Base-by-base conservation (phyloP, 495 filamentous ascomycete genomes). In the Hypoxylon fuscum region DNA sequence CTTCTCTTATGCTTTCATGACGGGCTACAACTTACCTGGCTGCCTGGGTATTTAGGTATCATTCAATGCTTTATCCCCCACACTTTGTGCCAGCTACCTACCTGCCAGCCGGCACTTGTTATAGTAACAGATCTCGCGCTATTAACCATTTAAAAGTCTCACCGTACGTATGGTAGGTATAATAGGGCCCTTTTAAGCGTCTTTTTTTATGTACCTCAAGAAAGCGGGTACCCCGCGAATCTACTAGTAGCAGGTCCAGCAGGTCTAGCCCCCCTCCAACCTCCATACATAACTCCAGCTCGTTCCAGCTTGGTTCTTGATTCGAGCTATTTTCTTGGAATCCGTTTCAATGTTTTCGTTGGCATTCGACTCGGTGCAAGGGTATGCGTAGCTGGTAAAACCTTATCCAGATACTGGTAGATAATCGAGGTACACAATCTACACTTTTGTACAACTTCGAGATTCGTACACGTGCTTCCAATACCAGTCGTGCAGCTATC, bases 391-490 rank as follows among this genome's bases (percentile, higher is more conserved):
- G 12, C n/a, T 34, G 31, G 15, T 38, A 4, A 15, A 38, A 38
- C 15, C 6, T 14, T 38, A 38, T 38, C 35, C 15, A 38, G 35
- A 38, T 38, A 5, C 3, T 11, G 2, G 10, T 34, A 34, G n/a
- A 11, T 11, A 11, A 7, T 14, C 35, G 12, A 38, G 35, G n/a
- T 38, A 38, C n/a, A 15, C n/a, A 15, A 15, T 12, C 11, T 15
- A 15, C 12, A 15, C 12, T 38, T 15, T 38, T 38, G 35, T 38
- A 7, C 12, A n/a, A 38, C 35, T 38, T 38, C n/a, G 7, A 15
- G 11, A 38, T 38, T 38, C 15, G 35, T n/a, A 38, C 35, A 38
- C 35, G 35, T 38, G 35, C 35, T 38, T 15, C 35, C 35, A 38
- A 15, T 38, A 38, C 35, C 14, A 38, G n/a, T 2, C 12, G 5